phyloP scores from a whole-genome alignment of 2,329 filamentous ascomycete genomes.

The Ascochyta viciae-villosae region DNA sequence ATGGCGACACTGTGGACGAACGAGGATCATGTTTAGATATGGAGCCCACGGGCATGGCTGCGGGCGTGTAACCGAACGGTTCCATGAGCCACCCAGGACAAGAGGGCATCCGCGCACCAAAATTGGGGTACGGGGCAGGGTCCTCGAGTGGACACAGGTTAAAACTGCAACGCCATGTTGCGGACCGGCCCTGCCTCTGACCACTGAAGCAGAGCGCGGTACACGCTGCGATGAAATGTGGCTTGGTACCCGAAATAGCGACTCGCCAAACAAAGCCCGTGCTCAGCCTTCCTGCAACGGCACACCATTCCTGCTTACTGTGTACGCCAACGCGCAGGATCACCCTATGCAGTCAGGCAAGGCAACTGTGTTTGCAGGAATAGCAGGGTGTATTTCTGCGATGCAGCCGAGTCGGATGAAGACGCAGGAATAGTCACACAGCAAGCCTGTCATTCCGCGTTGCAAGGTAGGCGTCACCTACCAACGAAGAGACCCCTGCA shows the following conservation, averaged over 20 bases:
- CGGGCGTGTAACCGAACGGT: slow-evolving; percentile 46
- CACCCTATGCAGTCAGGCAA: slow-evolving; percentile 29
- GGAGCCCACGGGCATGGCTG: slow-evolving; percentile 46
- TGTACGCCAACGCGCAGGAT: slow-evolving; percentile 35
- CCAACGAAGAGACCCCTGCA: background rate
- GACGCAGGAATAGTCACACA: background rate
- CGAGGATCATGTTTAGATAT: slow-evolving; percentile 34
- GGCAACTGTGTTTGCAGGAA: slow-evolving; percentile 18
- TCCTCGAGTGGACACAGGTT: slow-evolving; percentile 21
- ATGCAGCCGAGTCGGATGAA: background rate
- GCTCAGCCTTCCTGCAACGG: slow-evolving; percentile 44
- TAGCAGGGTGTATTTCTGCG: slow-evolving; percentile 7
- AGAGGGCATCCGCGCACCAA: slow-evolving; percentile 39
- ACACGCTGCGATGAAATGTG: slow-evolving; percentile 40
- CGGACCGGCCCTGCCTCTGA: slow-evolving; percentile 49
- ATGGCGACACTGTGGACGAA: slow-evolving; percentile 37
- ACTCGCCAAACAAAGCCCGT: slow-evolving; percentile 28
- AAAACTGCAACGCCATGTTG: slow-evolving; percentile 40
- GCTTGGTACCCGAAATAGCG: slow-evolving; percentile 46
- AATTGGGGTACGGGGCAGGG: slow-evolving; percentile 35
- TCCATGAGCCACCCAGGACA: slow-evolving; percentile 41
- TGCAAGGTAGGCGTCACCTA: background rate
- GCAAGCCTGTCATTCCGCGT: background rate
- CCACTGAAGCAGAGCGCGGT: slow-evolving; percentile 29
- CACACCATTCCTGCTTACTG: slow-evolving; percentile 35